These are phyloP conservation scores for Thalassiosira hispida DNA, from an alignment of 352 stramenopile genomes.

Conservation along the genomic window DNA sequence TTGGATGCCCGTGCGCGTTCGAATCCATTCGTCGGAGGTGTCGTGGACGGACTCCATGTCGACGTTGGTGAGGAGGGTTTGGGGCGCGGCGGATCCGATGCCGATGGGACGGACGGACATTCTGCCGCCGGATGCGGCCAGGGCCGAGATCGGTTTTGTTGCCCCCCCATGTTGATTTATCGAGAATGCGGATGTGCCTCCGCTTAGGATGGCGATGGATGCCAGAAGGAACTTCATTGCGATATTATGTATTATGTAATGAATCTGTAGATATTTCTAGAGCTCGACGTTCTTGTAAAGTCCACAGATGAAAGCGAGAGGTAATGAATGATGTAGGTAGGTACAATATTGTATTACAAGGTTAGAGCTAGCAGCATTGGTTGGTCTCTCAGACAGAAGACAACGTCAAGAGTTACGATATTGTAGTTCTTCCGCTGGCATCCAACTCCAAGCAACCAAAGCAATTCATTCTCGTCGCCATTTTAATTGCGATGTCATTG, in stretches of 20 bases:
- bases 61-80: slow-evolving; percentile 81
- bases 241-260: background rate
- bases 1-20: slow-evolving; percentile 85
- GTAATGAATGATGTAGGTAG: too few relatives aligned
- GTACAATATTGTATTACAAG: too few relatives aligned
- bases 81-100: slow-evolving; percentile 73
- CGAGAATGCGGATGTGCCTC: background rate
- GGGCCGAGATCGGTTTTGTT: slow-evolving; percentile 6
- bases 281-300: too few relatives aligned
- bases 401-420: too few relatives aligned
- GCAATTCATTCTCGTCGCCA: too few relatives aligned
- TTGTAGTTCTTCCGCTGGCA: too few relatives aligned
- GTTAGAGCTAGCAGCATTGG: too few relatives aligned
- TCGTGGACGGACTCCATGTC: slow-evolving; percentile 87
- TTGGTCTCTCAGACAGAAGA: too few relatives aligned
- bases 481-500: too few relatives aligned
- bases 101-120: slow-evolving; percentile 79
- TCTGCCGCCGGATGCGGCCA: slow-evolving; percentile 47
- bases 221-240: slow-evolving; percentile 32
- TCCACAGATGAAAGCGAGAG: too few relatives aligned
- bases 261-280: too few relatives aligned
- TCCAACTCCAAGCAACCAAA: too few relatives aligned
- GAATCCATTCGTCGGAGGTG: slow-evolving; percentile 89
- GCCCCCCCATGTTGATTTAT: background rate
- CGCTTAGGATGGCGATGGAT: slow-evolving; percentile 9